These are phyloP conservation scores for Tulasnella sp. DNA, from an alignment of 768 basidiomycete species.

Conservation along the genomic window DNA sequence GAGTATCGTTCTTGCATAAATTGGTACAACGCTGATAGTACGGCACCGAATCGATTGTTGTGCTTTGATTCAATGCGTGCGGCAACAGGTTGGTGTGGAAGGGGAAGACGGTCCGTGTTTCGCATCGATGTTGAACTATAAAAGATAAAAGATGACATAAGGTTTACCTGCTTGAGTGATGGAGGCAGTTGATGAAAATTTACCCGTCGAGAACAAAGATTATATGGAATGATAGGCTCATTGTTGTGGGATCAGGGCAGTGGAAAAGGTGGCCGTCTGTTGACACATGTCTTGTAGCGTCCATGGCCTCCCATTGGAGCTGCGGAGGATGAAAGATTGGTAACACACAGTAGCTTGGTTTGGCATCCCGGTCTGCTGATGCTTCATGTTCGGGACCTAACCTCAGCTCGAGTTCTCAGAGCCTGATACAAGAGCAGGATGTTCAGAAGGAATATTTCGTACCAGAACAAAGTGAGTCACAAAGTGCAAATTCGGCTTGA, in stretches of 20 bases:
- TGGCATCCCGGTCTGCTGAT: constrained; percentile 39
- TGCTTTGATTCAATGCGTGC: constrained; percentile 40
- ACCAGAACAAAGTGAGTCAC: constrained; percentile 40
- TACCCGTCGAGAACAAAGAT: constrained; percentile 50
- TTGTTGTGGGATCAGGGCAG: constrained; percentile 52
- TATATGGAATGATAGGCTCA: not conserved
- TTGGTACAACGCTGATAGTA: constrained; percentile 51
- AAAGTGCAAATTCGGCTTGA: constrained; percentile 51
- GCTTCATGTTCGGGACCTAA: constrained; percentile 52
- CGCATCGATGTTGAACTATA: constrained; percentile 54
- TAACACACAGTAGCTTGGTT: constrained; percentile 52
- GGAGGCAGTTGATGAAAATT: not conserved
- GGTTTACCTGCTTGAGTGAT: not conserved
- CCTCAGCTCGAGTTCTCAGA: not conserved
- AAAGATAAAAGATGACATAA: too few relatives aligned
- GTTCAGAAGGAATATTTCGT: not conserved
- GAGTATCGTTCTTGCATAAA: constrained; percentile 54
- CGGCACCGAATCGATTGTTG: constrained; percentile 57
- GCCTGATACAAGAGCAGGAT: not conserved
- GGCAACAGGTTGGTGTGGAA: constrained; percentile 45
- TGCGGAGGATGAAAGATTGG: constrained; percentile 51
- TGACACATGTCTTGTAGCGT: constrained; percentile 44
- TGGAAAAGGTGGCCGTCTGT: constrained; percentile 54
- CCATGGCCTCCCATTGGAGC: constrained; percentile 36
- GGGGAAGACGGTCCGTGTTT: constrained; percentile 43